Evolutionary conservation across 768 basidiomycete genomes (phyloP), one percentile per base, ranked within the genome.

Genomic region (Lactarius hengduanensis): DNA sequence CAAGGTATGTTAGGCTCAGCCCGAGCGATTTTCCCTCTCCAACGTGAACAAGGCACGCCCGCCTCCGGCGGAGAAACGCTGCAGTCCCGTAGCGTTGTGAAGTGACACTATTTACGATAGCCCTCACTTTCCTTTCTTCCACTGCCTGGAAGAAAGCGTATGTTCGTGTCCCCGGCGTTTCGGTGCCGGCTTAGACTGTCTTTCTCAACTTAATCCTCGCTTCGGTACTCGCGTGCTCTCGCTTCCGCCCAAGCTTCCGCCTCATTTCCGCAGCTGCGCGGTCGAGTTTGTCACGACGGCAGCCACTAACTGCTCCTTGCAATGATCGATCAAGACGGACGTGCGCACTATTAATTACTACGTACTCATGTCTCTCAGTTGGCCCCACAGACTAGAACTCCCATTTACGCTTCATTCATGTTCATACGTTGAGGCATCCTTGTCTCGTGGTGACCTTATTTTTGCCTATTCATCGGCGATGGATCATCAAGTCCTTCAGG

Each of bases 11-110:
- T 55, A 28, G 59, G 59, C n/a, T 40, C 59, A 59, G 45, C 6
- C 45, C 20, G 11, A 50, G 58, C 56, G 65, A 66, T 62, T 62
- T 62, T 32, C 26, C 26, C 26, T 53, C 26, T 53, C 26, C 13
- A 22, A 26, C 22, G 22, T n/a, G 50, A 53, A 53, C 50, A 53
- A 53, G 50, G 22, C 50, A 28, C 47, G 11, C n/a, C 47, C 47
- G 22, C 47, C 47, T 50, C 50, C 22, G 22, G n/a, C 22, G 47
- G 22, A 22, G 22, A 50, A 50, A 53, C 22, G 4, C 13, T 53
- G 4, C 50, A 26, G 13, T 40, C 50, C 47, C 50, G 13, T 15
- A 26, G 26, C 22, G 4, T 22, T 50, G 47, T 26, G 26, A 13
- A 26, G 22, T 28, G 13, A 26, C 50, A 28, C 28, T 6, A 28